These are phyloP conservation scores for Trifolium fragiferum DNA, from an alignment of 306 rosid genomes.

Conservation along the genomic window DNA sequence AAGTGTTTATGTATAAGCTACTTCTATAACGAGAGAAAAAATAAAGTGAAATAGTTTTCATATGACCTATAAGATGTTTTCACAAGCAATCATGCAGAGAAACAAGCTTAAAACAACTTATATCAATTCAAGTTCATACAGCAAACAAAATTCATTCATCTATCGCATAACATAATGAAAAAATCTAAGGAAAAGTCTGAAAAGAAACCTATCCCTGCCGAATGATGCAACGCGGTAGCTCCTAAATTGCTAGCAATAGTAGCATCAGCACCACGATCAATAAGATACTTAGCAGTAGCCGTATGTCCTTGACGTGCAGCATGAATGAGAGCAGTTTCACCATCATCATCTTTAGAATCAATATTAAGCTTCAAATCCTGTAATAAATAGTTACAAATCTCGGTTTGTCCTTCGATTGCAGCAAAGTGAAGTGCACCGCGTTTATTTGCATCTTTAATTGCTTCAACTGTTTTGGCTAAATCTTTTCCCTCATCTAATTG, in stretches of 20 bases:
- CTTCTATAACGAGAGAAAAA: background rate
- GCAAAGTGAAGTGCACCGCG: slow-evolving; percentile 96
- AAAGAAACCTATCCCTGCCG: slow-evolving; percentile 80
- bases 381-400: slow-evolving; percentile 73
- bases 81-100: background rate
- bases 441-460: slow-evolving; percentile 87
- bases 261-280: slow-evolving; percentile 75
- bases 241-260: slow-evolving; percentile 76
- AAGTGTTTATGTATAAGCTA: background rate
- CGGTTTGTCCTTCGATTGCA: slow-evolving; percentile 82
- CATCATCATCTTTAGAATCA: slow-evolving; percentile 89
- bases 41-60: background rate
- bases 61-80: background rate
- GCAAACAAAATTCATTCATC: background rate
- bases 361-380: slow-evolving; percentile 78
- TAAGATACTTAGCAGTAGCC: slow-evolving; percentile 72
- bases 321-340: slow-evolving; percentile 90
- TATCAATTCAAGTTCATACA: background rate
- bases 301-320: slow-evolving; percentile 87
- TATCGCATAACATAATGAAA: background rate
- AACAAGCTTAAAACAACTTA: background rate
- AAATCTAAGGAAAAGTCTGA: background rate
- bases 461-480: slow-evolving; percentile 67
- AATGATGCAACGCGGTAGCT: slow-evolving; percentile 84
- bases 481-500: slow-evolving; percentile 81